A percentile compares a stretch with the other conserved stretches of the same genome.
Evolutionary conservation across 2,329 filamentous ascomycete genomes (phyloP).

Genomic region (Amauroascus niger): DNA sequence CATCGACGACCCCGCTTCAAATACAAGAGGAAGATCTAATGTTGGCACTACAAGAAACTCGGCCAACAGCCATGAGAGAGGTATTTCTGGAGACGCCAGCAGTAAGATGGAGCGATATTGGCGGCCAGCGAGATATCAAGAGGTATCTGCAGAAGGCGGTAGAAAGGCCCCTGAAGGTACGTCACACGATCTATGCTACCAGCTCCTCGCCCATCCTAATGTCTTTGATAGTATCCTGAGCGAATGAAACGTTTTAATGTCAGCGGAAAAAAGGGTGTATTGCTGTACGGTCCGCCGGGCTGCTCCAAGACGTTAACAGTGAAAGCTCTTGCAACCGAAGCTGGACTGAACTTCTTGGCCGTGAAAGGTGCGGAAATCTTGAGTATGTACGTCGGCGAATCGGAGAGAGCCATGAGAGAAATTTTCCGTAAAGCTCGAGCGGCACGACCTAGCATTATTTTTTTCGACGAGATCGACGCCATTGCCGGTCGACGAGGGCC

Average conservation of each 20-base stretch:
- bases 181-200: not conserved
- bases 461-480: constrained; percentile 93
- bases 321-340: constrained; percentile 82
- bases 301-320: constrained; percentile 92
- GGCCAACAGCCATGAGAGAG: constrained; percentile 78
- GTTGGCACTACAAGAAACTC: constrained; percentile 56
- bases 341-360: constrained; percentile 84
- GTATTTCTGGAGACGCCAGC: constrained; percentile 81
- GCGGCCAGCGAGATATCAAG: constrained; percentile 71
- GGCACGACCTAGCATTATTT: constrained; percentile 86
- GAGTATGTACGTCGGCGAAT: constrained; percentile 95
- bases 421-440: constrained; percentile 76
- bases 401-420: constrained; percentile 73
- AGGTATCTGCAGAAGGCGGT: constrained; percentile 52
- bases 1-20: constrained; percentile 19
- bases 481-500: constrained; percentile 55
- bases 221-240: constrained; percentile 37
- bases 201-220: not conserved
- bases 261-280: constrained; percentile 65
- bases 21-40: constrained; percentile 31
- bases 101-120: constrained; percentile 78
- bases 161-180: constrained; percentile 49
- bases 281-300: constrained; percentile 85
- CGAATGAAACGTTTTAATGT: constrained; percentile 43
- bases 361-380: constrained; percentile 89